phyloP scores from a whole-genome alignment of 345 rosid genomes.

The Combretum micranthum region DNA sequence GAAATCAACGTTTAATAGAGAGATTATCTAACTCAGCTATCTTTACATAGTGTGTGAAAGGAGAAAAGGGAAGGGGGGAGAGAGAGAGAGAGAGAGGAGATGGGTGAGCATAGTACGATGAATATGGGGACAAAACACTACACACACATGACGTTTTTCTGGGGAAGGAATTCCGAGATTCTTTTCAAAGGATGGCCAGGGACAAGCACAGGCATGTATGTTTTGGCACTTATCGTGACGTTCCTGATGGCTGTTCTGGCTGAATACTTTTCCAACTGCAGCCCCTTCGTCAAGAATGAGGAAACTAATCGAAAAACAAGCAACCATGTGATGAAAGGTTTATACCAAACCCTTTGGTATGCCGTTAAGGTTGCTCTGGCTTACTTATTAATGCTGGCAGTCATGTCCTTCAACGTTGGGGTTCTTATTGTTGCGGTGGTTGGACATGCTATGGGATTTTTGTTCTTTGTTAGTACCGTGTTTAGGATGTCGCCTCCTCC shows the following conservation, averaged over 20 bases:
- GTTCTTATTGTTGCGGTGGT: constrained; percentile 19
- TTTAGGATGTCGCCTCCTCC: constrained; percentile 13
- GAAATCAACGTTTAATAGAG: too few relatives aligned
- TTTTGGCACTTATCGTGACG: constrained; percentile 21
- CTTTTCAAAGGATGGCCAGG: constrained; percentile 45
- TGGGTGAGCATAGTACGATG: too few relatives aligned
- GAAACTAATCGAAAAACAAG: background rate
- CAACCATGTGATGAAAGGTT: constrained; percentile 1
- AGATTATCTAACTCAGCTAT: too few relatives aligned
- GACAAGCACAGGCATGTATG: constrained; percentile 22
- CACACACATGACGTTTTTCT: constrained; percentile 38
- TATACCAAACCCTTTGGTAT: constrained; percentile 13
- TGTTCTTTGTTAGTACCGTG: constrained; percentile 18
- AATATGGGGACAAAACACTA: too few relatives aligned
- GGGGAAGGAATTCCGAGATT: constrained; percentile 26
- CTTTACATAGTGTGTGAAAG: too few relatives aligned
- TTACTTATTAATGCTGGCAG: constrained; percentile 27
- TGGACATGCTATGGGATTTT: constrained; percentile 22
- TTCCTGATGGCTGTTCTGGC: constrained; percentile 21
- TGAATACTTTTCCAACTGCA: constrained; percentile 25
- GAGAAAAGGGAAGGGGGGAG: too few relatives aligned
- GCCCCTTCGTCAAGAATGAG: background rate
- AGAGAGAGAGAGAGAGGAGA: too few relatives aligned
- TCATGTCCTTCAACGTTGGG: constrained; percentile 28
- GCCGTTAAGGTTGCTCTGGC: constrained; percentile 13